phyloP scores from a whole-genome alignment of 2,329 filamentous ascomycete genomes.

The Microcyclosporella mali region DNA sequence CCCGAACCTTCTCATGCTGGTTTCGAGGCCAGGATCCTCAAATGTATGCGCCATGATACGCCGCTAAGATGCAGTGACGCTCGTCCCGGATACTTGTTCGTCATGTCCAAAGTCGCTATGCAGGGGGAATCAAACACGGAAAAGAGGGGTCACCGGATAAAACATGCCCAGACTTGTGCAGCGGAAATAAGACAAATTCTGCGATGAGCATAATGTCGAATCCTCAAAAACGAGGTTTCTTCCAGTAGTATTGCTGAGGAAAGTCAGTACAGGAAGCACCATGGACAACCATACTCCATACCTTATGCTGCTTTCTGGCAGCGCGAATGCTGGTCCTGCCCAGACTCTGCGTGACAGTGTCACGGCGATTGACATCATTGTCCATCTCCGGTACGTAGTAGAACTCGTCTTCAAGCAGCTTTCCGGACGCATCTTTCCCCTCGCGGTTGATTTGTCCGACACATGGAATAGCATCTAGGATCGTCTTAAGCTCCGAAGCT shows the following conservation, averaged over 20 bases:
- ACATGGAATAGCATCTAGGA: conserved; percentile 69
- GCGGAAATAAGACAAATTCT: not conserved
- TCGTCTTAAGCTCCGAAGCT: conserved; percentile 58
- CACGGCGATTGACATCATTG: conserved; percentile 66
- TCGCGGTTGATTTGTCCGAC: conserved; percentile 83
- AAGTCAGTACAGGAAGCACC: not conserved
- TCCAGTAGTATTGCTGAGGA: conserved; percentile 65
- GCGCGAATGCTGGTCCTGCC: conserved; percentile 82
- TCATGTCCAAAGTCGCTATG: conserved; percentile 20
- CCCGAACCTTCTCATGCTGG: too few relatives aligned
- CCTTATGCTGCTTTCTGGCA: conserved; percentile 96
- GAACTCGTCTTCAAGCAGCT: conserved; percentile 89
- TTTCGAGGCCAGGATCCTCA: too few relatives aligned
- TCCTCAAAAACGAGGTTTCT: conserved; percentile 46
- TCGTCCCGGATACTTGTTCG: conserved; percentile 8
- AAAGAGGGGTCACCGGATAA: conserved; percentile 9
- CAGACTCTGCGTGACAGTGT: conserved; percentile 77
- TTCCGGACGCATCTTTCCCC: conserved; percentile 93
- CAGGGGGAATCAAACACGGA: conserved; percentile 19
- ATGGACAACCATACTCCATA: conserved; percentile 46
- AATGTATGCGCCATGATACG: conserved; percentile 6
- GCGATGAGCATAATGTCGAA: not conserved
- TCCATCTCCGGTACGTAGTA: conserved; percentile 92
- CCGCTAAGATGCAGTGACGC: conserved; percentile 9
- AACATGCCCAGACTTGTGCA: conserved; percentile 3